Evolutionary conservation across 352 stramenopile genomes (phyloP).

Genomic region (Pythium utonaiense): DNA sequence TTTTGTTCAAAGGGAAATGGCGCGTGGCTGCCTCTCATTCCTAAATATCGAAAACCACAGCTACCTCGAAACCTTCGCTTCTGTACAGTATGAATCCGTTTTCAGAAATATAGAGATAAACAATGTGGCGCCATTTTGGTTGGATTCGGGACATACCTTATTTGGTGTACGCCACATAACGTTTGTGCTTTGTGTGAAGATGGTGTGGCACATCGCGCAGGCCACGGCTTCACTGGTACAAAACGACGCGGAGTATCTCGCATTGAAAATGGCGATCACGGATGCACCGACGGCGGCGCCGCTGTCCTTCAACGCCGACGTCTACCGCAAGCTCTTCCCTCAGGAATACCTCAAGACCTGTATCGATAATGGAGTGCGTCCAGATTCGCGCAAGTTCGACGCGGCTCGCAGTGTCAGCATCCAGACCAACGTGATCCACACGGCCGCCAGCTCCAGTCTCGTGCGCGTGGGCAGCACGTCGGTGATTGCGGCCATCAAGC

Average conservation of each 20-base stretch:
- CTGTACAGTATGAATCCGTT: not conserved
- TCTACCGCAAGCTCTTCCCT: constrained; percentile 79
- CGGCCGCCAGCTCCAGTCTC: constrained; percentile 62
- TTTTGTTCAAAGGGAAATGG: constrained; percentile 5
- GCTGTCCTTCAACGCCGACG: constrained; percentile 59
- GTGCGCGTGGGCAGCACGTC: constrained; percentile 75
- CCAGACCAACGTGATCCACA: constrained; percentile 63
- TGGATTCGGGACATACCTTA: too few species aligned
- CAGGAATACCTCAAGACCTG: constrained; percentile 65
- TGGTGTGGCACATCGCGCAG: not conserved
- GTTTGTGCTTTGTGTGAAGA: not conserved
- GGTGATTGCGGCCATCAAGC: constrained; percentile 64
- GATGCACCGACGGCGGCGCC: constrained; percentile 20
- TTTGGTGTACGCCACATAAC: not conserved
- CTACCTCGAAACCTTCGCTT: not conserved
- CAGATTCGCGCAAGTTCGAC: constrained; percentile 51
- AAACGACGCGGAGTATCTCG: constrained; percentile 4
- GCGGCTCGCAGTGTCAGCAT: constrained; percentile 49
- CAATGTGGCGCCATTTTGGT: not conserved
- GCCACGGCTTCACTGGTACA: constrained; percentile 7
- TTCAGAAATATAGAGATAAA: not conserved
- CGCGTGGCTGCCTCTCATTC: not conserved
- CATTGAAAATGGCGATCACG: constrained; percentile 6
- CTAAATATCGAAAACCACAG: not conserved
- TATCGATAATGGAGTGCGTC: constrained; percentile 51